Conservation (phyloP, 352 stramenopile species). For the Phytophthora kernoviae region DNA sequence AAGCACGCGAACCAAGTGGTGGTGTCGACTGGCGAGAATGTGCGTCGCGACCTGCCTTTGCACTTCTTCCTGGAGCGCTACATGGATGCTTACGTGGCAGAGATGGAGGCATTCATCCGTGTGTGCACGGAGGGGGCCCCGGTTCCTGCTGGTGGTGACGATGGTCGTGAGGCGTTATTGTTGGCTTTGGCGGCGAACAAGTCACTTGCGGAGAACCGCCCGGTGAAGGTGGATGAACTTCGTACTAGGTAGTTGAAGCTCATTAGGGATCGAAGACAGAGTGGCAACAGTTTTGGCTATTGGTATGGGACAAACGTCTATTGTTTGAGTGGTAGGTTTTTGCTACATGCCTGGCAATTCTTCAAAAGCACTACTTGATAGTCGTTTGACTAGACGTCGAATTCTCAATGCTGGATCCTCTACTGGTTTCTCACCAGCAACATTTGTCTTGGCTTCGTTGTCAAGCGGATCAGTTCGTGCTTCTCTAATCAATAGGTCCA, state of each 20-base stretch:
- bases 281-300: no score
- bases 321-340: background rate
- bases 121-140: constrained; percentile 45
- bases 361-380: constrained; percentile 23
- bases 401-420: constrained; percentile 15
- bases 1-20: constrained; percentile 91
- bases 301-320: background rate
- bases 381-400: constrained; percentile 21
- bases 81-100: constrained; percentile 85
- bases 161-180: constrained; percentile 70
- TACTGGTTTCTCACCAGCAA: background rate
- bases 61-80: constrained; percentile 96
- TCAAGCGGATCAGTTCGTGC: constrained; percentile 28
- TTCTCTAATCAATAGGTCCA: constrained; percentile 37
- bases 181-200: constrained; percentile 71
- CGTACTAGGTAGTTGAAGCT: constrained; percentile 9
- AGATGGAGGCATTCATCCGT: constrained; percentile 77
- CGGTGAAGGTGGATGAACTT: constrained; percentile 68
- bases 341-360: background rate
- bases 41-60: constrained; percentile 87
- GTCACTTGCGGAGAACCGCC: constrained; percentile 70
- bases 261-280: no score
- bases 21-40: constrained; percentile 47
- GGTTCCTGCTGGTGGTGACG: constrained; percentile 58
- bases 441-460: background rate